These are phyloP conservation scores for Vitis rotundifolia DNA, from an alignment of 164 flowering plant species.

Conservation along the genomic window DNA sequence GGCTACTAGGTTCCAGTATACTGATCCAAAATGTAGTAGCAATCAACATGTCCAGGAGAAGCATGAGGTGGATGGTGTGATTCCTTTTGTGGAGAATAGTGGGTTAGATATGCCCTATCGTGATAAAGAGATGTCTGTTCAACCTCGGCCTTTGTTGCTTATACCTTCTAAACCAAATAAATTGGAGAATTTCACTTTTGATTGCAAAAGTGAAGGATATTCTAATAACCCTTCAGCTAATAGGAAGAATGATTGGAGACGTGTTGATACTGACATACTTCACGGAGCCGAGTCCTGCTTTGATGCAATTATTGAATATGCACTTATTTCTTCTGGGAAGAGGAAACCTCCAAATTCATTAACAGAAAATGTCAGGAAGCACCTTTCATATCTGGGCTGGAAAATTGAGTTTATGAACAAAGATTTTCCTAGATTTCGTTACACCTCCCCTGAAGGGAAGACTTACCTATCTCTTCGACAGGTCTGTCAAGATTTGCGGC, in stretches of 20 bases:
- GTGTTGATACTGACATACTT: slow-evolving; percentile 25
- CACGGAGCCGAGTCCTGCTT: slow-evolving; percentile 41
- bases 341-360: neutral
- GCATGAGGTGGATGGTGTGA: neutral
- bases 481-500: slow-evolving; percentile 28
- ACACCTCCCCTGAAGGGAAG: slow-evolving; percentile 47
- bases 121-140: slow-evolving; percentile 1
- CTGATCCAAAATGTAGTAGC: neutral
- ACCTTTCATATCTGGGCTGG: slow-evolving; percentile 68
- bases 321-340: neutral
- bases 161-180: slow-evolving; percentile 14
- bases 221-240: neutral
- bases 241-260: slow-evolving; percentile 18
- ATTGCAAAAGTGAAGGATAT: slow-evolving; percentile 5
- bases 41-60: neutral
- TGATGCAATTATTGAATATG: slow-evolving; percentile 37
- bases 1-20: neutral
- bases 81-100: neutral
- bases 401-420: slow-evolving; percentile 37
- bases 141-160: slow-evolving; percentile 4
- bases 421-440: slow-evolving; percentile 24
- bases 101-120: neutral
- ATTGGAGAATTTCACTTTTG: neutral
- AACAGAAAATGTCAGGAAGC: slow-evolving; percentile 34
- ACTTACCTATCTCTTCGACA: slow-evolving; percentile 35